Evolutionary conservation across 352 stramenopile species (phyloP).

Genomic region (Pythium biforme): DNA sequence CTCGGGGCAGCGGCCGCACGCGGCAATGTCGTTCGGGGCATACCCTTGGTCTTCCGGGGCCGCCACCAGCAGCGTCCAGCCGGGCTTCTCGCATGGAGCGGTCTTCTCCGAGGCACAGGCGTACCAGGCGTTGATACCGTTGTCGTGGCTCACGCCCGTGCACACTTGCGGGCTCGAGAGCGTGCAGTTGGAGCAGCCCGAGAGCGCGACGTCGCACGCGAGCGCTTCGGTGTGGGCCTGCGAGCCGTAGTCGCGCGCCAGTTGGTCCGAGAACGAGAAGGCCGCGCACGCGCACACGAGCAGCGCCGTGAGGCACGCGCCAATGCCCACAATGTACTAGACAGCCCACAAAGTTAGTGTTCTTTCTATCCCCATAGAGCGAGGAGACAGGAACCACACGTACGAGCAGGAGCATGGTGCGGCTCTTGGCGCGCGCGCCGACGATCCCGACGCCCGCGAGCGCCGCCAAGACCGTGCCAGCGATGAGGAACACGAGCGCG

Average conservation of each 20-base stretch:
- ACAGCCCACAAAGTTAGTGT: too few species aligned
- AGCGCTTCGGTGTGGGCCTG: conserved; percentile 30
- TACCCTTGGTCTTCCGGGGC: conserved; percentile 51
- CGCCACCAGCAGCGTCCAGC: conserved; percentile 63
- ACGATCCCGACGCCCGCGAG: conserved; percentile 69
- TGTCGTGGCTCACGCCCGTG: conserved; percentile 37
- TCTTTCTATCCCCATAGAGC: too few species aligned
- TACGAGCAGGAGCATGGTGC: conserved; percentile 77
- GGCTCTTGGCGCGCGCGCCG: conserved; percentile 67
- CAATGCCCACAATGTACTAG: conserved; percentile 77
- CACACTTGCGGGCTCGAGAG: conserved; percentile 38
- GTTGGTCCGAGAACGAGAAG: conserved; percentile 64
- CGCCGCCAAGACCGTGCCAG: conserved; percentile 63
- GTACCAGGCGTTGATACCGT: conserved; percentile 37
- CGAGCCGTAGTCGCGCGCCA: conserved; percentile 49
- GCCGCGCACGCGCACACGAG: conserved; percentile 57
- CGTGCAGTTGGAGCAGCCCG: conserved; percentile 80
- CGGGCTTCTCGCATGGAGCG: conserved; percentile 36
- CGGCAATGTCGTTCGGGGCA: conserved; percentile 60
- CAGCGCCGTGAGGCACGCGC: conserved; percentile 53
- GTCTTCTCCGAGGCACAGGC: conserved; percentile 32
- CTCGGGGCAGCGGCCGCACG: conserved; percentile 74
- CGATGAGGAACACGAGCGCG: conserved; percentile 68
- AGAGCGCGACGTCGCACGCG: conserved; percentile 66
- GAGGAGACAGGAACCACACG: conserved; percentile 16